Evolutionary conservation across 495 filamentous ascomycete species (phyloP).

Genomic region (Cudoniella acicularis): DNA sequence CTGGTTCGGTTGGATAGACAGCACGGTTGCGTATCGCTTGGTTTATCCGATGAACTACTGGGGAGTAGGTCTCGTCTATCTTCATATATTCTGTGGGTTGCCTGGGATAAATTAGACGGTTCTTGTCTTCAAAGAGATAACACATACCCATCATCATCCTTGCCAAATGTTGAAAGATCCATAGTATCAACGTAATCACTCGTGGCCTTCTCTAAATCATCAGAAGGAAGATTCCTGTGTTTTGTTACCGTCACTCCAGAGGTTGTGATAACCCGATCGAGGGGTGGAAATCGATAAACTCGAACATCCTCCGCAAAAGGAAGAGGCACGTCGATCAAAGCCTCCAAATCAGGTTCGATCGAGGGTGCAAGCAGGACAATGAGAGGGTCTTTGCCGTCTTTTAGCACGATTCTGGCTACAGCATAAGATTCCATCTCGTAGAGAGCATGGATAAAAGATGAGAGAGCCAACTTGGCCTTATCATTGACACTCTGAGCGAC

Average conservation of each 20-base stretch:
- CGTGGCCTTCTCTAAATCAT: constrained; percentile 74
- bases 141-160: constrained; percentile 66
- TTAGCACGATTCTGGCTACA: constrained; percentile 78
- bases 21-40: constrained; percentile 81
- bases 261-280: constrained; percentile 83
- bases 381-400: constrained; percentile 71
- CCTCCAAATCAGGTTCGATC: constrained; percentile 81
- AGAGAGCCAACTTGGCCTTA: constrained; percentile 75
- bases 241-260: constrained; percentile 80
- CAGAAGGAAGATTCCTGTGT: constrained; percentile 82
- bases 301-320: constrained; percentile 92
- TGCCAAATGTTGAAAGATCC: constrained; percentile 66
- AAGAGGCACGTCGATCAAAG: constrained; percentile 86
- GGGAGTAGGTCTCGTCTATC: constrained; percentile 84
- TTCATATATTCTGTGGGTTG: constrained; percentile 66
- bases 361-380: constrained; percentile 79
- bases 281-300: constrained; percentile 81
- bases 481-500: constrained; percentile 70
- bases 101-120: constrained; percentile 42
- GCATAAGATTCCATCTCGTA: constrained; percentile 84
- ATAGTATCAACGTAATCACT: constrained; percentile 88
- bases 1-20: constrained; percentile 62
- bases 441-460: constrained; percentile 84
- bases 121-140: background rate
- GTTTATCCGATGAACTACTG: constrained; percentile 84